Conservation (phyloP, 2,329 filamentous ascomycete genomes). For the Verticillium klebahnii region DNA sequence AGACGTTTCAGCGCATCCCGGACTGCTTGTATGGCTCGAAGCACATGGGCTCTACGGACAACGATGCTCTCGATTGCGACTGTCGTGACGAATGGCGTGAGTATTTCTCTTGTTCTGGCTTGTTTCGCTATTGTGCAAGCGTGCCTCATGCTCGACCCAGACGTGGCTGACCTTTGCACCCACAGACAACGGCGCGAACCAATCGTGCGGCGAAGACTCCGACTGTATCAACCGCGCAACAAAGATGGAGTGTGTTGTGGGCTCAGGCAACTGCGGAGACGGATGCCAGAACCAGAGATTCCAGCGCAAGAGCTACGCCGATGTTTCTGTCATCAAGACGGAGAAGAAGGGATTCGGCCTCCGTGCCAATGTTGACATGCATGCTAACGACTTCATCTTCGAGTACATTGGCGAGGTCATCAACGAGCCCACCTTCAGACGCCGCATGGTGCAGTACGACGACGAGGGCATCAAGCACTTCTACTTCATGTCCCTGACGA, state of each 20-base stretch:
- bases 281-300: conserved; percentile 95
- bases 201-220: conserved; percentile 90
- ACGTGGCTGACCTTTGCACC: conserved; percentile 32
- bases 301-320: conserved; percentile 81
- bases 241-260: conserved; percentile 88
- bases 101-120: conserved; percentile 28
- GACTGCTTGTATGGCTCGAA: conserved; percentile 91
- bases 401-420: conserved; percentile 99
- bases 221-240: conserved; percentile 98
- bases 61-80: conserved; percentile 89
- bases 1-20: conserved; percentile 74
- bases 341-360: conserved; percentile 97
- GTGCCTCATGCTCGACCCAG: conserved; percentile 1
- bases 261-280: conserved; percentile 76
- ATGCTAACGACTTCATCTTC: conserved; percentile 87
- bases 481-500: conserved; percentile 98
- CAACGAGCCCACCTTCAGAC: conserved; percentile 83
- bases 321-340: conserved; percentile 93
- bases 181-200: conserved; percentile 55
- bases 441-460: conserved; percentile 89
- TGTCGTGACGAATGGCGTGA: conserved; percentile 93
- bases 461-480: conserved; percentile 98
- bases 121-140: neutral
- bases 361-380: conserved; percentile 71
- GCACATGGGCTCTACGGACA: conserved; percentile 84